Conservation (phyloP, 116 monocot species). For the Iris pallida region DNA sequence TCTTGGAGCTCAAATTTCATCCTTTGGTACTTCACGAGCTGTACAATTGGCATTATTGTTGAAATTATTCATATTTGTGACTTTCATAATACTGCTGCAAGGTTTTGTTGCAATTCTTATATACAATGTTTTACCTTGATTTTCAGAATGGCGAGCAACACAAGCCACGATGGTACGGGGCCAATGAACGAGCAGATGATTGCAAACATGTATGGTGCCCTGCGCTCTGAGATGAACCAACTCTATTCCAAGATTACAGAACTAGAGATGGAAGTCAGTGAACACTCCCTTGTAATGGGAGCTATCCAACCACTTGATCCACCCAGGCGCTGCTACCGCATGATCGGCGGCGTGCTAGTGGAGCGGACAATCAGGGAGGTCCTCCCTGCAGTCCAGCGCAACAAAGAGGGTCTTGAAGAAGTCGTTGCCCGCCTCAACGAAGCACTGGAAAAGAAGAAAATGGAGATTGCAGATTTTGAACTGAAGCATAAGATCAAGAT, state of each 20-base stretch:
- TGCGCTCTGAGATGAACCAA: constrained; percentile 83
- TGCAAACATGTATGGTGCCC: constrained; percentile 47
- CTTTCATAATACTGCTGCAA: too few species aligned
- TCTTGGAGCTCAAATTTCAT: too few species aligned
- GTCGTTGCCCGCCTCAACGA: constrained; percentile 75
- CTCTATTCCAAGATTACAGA: constrained; percentile 89
- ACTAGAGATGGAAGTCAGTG: constrained; percentile 88
- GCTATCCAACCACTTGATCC: constrained; percentile 86
- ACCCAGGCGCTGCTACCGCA: constrained; percentile 77
- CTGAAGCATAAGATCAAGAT: constrained; percentile 94
- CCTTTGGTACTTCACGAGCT: too few species aligned
- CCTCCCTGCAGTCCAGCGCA: constrained; percentile 79
- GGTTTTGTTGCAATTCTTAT: too few species aligned
- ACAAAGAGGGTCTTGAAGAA: constrained; percentile 86
- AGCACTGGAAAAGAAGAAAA: constrained; percentile 87
- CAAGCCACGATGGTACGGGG: constrained; percentile 33
- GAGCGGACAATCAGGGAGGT: constrained; percentile 91
- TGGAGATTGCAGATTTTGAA: constrained; percentile 86
- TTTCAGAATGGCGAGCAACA: background rate
- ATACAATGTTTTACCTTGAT: too few species aligned
- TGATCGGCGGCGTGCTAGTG: constrained; percentile 89
- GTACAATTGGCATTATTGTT: too few species aligned
- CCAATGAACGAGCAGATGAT: constrained; percentile 73
- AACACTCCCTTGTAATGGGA: constrained; percentile 80
- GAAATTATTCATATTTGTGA: too few species aligned